These are phyloP conservation scores for Cladorrhinum samala DNA, from an alignment of 495 filamentous ascomycete species.

Conservation along the genomic window DNA sequence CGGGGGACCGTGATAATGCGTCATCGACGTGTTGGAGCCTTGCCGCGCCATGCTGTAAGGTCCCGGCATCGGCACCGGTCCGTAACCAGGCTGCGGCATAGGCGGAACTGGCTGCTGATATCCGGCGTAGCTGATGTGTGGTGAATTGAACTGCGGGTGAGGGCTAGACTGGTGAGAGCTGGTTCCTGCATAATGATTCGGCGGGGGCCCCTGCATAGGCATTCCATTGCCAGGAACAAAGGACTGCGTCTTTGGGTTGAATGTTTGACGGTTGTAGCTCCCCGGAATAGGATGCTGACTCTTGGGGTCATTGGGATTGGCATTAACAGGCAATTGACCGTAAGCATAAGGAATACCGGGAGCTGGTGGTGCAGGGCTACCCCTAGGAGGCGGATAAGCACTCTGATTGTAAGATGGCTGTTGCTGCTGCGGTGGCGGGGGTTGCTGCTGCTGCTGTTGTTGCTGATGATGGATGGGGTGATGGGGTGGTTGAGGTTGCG, in stretches of 20 bases:
- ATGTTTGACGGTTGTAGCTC: constrained; percentile 73
- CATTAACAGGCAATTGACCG: constrained; percentile 67
- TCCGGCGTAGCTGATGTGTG: constrained; percentile 36
- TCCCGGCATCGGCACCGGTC: constrained; percentile 14
- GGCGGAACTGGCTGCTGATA: constrained; percentile 29
- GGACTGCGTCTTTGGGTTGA: constrained; percentile 88
- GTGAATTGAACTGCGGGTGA: constrained; percentile 40
- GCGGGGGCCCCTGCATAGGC: constrained; percentile 32
- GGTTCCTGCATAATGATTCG: constrained; percentile 27
- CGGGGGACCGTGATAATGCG: constrained; percentile 35
- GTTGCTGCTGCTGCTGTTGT: constrained; percentile 19
- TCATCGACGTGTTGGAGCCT: constrained; percentile 47
- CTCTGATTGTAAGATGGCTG: constrained; percentile 23
- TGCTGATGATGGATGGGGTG: constrained; percentile 18
- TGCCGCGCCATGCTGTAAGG: constrained; percentile 49
- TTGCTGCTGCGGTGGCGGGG: constrained; percentile 9
- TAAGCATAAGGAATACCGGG: constrained; percentile 60
- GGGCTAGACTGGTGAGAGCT: constrained; percentile 40
- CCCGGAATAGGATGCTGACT: constrained; percentile 72
- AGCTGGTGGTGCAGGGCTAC: constrained; percentile 28
- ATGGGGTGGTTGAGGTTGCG: constrained; percentile 22
- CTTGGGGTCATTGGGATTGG: constrained; percentile 58
- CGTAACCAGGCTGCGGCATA: constrained; percentile 33
- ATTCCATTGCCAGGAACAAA: constrained; percentile 65
- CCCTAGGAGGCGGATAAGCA: constrained; percentile 21